Percentiles rank a stretch among this genome's conserved stretches.
phyloP scores from a whole-genome alignment of 148 eudicot species.

The Heliamphora exappendiculata region DNA sequence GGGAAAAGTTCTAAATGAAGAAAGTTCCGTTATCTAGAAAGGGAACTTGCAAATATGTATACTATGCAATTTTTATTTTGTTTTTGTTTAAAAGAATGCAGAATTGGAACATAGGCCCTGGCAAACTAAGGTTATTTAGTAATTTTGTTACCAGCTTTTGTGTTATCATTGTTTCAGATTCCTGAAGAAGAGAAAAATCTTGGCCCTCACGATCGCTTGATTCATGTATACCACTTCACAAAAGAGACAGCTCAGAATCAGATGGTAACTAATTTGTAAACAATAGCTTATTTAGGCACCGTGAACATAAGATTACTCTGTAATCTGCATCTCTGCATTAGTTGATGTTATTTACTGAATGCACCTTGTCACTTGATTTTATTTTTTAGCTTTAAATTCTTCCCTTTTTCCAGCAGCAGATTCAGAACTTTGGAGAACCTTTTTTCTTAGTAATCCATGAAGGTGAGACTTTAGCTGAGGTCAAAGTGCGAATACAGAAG shows the following conservation, averaged over 20 bases:
- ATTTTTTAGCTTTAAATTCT: not conserved
- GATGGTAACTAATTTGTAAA: constrained; percentile 31
- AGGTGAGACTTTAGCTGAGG: constrained; percentile 78
- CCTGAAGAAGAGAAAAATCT: constrained; percentile 90
- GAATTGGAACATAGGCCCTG: not conserved
- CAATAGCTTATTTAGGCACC: not conserved
- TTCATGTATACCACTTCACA: constrained; percentile 80
- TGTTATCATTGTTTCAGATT: constrained; percentile 37
- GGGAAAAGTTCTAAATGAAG: not conserved
- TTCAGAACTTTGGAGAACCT: constrained; percentile 86
- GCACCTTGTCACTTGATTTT: not conserved
- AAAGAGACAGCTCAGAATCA: constrained; percentile 84
- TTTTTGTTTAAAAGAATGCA: not conserved
- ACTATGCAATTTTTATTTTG: not conserved
- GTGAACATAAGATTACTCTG: not conserved
- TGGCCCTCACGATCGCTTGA: constrained; percentile 69
- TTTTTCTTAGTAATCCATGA: constrained; percentile 85
- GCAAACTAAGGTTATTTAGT: not conserved
- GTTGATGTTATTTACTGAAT: not conserved
- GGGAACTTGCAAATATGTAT: not conserved
- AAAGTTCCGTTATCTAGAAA: not conserved
- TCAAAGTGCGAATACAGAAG: constrained; percentile 73
- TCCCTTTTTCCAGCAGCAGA: constrained; percentile 44
- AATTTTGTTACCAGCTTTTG: not conserved
- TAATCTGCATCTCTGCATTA: constrained; percentile 8